phyloP scores from a whole-genome alignment of 1,284 basidiomycete species.

The Calocybe gambosa region DNA sequence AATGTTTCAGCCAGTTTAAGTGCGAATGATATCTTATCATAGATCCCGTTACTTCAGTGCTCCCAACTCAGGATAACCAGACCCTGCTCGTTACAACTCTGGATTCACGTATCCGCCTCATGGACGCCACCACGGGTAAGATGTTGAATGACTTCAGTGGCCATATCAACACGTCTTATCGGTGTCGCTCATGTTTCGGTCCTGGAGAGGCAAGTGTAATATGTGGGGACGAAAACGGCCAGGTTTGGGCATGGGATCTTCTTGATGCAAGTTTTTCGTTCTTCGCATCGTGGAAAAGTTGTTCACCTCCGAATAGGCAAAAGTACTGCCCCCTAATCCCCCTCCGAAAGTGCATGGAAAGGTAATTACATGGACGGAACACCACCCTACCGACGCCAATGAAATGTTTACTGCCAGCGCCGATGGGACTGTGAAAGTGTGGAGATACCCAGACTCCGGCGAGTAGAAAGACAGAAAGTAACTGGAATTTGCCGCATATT shows the following conservation, averaged over 20 bases:
- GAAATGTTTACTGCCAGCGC: conserved; percentile 86
- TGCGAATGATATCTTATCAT: background rate
- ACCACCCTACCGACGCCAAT: conserved; percentile 74
- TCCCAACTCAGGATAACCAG: conserved; percentile 67
- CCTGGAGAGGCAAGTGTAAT: conserved; percentile 78
- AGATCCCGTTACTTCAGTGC: conserved; percentile 84
- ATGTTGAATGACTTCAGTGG: conserved; percentile 83
- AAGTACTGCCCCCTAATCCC: conserved; percentile 56
- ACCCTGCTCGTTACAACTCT: conserved; percentile 80
- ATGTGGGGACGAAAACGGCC: conserved; percentile 86
- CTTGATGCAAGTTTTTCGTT: conserved; percentile 60
- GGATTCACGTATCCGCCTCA: conserved; percentile 79
- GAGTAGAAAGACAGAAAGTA: background rate
- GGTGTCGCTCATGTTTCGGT: conserved; percentile 80
- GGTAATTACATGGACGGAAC: conserved; percentile 87
- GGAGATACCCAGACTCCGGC: conserved; percentile 41
- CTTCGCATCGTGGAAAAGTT: background rate
- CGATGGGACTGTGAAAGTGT: conserved; percentile 82
- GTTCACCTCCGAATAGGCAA: conserved; percentile 42
- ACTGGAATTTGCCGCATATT: background rate
- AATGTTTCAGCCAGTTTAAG: background rate
- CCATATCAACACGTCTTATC: conserved; percentile 69
- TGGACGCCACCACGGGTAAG: conserved; percentile 82
- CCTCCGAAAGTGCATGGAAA: conserved; percentile 75
- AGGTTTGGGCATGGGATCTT: conserved; percentile 89